phyloP scores from a whole-genome alignment of 768 basidiomycete species.

The Termitomyces sp. region DNA sequence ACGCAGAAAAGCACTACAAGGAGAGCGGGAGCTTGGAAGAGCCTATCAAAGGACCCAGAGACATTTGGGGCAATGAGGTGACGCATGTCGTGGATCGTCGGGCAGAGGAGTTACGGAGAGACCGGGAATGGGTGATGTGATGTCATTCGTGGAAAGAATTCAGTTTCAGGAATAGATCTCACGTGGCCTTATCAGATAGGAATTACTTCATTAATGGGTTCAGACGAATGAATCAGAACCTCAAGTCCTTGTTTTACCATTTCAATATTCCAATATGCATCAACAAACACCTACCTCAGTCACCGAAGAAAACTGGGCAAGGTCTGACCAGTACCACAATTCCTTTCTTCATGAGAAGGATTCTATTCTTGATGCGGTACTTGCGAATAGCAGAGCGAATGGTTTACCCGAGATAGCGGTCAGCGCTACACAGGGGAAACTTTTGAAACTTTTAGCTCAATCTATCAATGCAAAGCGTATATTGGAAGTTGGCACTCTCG shows the following conservation, averaged over 20 bases:
- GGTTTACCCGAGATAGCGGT: conserved; percentile 52
- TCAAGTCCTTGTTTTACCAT: background rate
- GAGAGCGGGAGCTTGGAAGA: conserved; percentile 33
- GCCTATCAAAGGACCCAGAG: conserved; percentile 33
- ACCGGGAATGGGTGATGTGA: conserved; percentile 49
- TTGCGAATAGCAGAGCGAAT: conserved; percentile 34
- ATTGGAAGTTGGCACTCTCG: conserved; percentile 63
- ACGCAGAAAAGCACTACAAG: conserved; percentile 63
- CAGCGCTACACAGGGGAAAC: conserved; percentile 50
- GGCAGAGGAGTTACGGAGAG: conserved; percentile 51
- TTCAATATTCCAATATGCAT: conserved; percentile 1
- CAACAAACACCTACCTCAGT: background rate
- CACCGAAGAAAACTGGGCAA: conserved; percentile 38
- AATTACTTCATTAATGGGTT: too few species aligned
- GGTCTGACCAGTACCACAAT: conserved; percentile 52
- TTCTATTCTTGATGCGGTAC: conserved; percentile 33
- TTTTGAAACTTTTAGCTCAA: conserved; percentile 46
- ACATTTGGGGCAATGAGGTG: conserved; percentile 70
- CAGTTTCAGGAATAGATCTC: background rate
- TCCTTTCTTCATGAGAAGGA: conserved; percentile 45
- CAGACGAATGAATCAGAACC: background rate
- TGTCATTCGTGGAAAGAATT: background rate
- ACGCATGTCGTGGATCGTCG: conserved; percentile 53
- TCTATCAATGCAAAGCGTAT: conserved; percentile 51
- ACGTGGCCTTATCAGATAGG: background rate